These are phyloP conservation scores for Lachancea meyersii DNA, from an alignment of 805 yeast species.

Conservation along the genomic window DNA sequence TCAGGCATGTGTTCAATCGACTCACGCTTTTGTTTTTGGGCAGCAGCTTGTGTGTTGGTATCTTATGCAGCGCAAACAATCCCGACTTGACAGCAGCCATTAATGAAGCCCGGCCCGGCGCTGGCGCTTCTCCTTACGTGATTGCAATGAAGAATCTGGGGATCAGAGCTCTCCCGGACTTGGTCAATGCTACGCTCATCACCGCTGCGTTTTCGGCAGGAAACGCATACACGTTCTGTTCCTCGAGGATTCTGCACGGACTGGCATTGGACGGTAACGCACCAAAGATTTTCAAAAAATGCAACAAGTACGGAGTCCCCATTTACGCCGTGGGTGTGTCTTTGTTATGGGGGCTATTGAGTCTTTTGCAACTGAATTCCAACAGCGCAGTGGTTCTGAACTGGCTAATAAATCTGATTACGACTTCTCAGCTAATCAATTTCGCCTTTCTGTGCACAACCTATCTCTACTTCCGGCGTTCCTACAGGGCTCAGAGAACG, in stretches of 20 bases:
- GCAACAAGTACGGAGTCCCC: constrained; percentile 67
- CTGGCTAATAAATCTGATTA: constrained; percentile 68
- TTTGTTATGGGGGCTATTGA: constrained; percentile 53
- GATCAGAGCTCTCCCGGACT: constrained; percentile 61
- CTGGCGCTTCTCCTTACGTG: constrained; percentile 74
- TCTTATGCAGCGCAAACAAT: constrained; percentile 66
- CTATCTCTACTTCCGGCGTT: constrained; percentile 57
- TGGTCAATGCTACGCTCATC: constrained; percentile 72
- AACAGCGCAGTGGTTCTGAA: constrained; percentile 56
- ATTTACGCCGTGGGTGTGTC: constrained; percentile 48
- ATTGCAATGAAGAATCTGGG: constrained; percentile 71
- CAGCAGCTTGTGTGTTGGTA: constrained; percentile 74
- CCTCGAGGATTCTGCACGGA: constrained; percentile 63
- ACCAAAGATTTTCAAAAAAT: constrained; percentile 56
- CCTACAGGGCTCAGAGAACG: constrained; percentile 47
- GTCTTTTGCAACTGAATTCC: constrained; percentile 57
- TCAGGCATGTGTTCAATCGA: constrained; percentile 65
- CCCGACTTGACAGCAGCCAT: constrained; percentile 53
- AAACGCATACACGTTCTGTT: constrained; percentile 69
- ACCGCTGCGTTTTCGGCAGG: constrained; percentile 80
- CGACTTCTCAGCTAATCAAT: constrained; percentile 62
- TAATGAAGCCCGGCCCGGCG: constrained; percentile 61
- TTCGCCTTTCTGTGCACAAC: constrained; percentile 52
- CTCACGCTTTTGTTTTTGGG: constrained; percentile 62
- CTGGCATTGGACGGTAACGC: constrained; percentile 68